These are phyloP conservation scores for Malbranchea zuffiana DNA, from an alignment of 2,329 filamentous ascomycete genomes.

Conservation along the genomic window DNA sequence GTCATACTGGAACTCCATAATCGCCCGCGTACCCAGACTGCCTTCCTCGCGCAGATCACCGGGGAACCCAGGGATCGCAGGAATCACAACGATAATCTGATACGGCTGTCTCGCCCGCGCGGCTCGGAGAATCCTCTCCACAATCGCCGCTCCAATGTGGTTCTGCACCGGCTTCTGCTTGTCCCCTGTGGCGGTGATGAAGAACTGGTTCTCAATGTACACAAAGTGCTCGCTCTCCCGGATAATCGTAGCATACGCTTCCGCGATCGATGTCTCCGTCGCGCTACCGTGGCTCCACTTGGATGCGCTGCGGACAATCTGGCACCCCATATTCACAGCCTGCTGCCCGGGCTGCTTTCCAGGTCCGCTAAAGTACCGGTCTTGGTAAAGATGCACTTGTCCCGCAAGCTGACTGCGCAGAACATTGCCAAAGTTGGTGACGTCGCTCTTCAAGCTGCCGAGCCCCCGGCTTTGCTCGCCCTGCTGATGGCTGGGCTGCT, in stretches of 20 bases:
- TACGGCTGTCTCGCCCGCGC: conserved; percentile 78
- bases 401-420: conserved; percentile 33
- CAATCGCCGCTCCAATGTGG: conserved; percentile 75
- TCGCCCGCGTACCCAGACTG: conserved; percentile 76
- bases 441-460: conserved; percentile 28
- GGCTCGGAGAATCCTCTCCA: conserved; percentile 75
- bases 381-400: conserved; percentile 37
- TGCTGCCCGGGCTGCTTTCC: conserved; percentile 16
- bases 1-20: conserved; percentile 99
- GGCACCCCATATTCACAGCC: conserved; percentile 37
- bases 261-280: conserved; percentile 70
- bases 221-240: conserved; percentile 71
- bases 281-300: conserved; percentile 50
- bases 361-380: conserved; percentile 20
- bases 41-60: conserved; percentile 77
- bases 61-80: conserved; percentile 85
- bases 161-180: conserved; percentile 68
- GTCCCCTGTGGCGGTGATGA: conserved; percentile 89
- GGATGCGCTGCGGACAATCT: conserved; percentile 79
- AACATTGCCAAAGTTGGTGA: conserved; percentile 29
- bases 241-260: conserved; percentile 78
- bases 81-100: conserved; percentile 79
- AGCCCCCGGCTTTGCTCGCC: conserved; percentile 28
- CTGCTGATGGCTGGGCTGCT: conserved; percentile 25
- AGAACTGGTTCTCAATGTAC: conserved; percentile 98